Conservation (phyloP, 345 rosid species). For the Raphanus sativus region DNA sequence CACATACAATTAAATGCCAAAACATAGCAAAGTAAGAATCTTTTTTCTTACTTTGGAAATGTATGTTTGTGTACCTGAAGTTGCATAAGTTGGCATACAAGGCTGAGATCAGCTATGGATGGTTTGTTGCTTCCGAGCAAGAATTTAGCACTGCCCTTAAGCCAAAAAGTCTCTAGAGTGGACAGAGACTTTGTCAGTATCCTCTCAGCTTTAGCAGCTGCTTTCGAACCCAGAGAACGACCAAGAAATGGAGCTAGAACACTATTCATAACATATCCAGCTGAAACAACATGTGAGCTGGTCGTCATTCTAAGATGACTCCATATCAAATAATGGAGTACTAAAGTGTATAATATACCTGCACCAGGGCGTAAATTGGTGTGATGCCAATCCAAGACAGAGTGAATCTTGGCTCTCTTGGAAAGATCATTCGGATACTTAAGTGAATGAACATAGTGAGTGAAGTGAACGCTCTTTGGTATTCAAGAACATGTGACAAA, state of each 20-base stretch:
- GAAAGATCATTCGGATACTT: conserved; percentile 90
- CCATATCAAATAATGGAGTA: background rate
- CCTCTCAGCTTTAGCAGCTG: conserved; percentile 69
- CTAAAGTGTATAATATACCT: conserved; percentile 40
- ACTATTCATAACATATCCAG: conserved; percentile 44
- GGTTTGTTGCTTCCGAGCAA: conserved; percentile 76
- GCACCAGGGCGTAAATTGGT: conserved; percentile 70
- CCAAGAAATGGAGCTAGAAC: conserved; percentile 59
- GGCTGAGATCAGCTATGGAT: conserved; percentile 84
- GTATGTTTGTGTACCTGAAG: conserved; percentile 51
- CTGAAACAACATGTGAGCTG: conserved; percentile 43
- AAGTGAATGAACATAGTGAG: background rate
- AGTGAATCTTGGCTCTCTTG: conserved; percentile 75
- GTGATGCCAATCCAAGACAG: conserved; percentile 91
- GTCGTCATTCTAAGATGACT: background rate
- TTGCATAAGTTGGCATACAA: conserved; percentile 78
- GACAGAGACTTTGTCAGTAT: conserved; percentile 52
- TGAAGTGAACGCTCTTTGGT: background rate
- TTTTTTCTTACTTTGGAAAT: background rate
- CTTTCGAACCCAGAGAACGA: conserved; percentile 48
- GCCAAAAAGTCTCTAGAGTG: conserved; percentile 75
- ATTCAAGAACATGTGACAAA: conserved; percentile 42
- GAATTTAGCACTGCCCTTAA: conserved; percentile 65
- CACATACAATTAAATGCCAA: background rate
- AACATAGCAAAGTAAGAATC: background rate